These are phyloP conservation scores for Raphanus hybrid DNA, from an alignment of 441 rosid species.

Conservation along the genomic window DNA sequence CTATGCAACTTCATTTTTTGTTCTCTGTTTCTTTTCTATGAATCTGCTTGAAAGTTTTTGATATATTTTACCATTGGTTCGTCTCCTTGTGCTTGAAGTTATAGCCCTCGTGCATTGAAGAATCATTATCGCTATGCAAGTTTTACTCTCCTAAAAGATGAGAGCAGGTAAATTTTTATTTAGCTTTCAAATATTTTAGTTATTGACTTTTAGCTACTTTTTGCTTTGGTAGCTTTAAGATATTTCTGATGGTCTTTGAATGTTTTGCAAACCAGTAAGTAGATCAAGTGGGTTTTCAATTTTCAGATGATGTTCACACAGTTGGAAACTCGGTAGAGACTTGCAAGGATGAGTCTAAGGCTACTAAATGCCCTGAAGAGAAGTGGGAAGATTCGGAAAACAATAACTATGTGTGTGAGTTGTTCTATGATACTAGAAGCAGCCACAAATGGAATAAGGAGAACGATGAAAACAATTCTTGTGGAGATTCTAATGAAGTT, in stretches of 20 bases:
- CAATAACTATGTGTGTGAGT: slow-evolving; percentile 25
- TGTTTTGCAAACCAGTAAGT: background rate
- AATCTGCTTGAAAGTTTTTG: background rate
- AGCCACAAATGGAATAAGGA: slow-evolving; percentile 37
- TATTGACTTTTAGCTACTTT: no score
- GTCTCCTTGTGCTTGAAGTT: no score
- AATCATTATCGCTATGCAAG: no score
- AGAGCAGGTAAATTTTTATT: no score
- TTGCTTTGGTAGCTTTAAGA: no score
- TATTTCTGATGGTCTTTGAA: background rate
- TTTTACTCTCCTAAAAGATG: no score
- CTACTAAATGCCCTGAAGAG: slow-evolving; percentile 46
- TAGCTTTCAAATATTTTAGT: no score
- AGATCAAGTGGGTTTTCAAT: background rate
- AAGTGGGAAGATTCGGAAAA: slow-evolving; percentile 35
- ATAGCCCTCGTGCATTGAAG: no score
- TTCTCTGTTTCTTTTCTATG: slow-evolving; percentile 8
- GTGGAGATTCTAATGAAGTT: slow-evolving; percentile 29
- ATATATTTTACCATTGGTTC: background rate
- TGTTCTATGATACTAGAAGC: slow-evolving; percentile 40
- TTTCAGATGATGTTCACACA: slow-evolving; percentile 56
- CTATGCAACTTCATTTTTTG: slow-evolving; percentile 10
- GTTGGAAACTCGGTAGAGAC: slow-evolving; percentile 44
- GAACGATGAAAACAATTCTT: slow-evolving; percentile 41
- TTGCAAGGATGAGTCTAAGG: slow-evolving; percentile 43